Base-by-base conservation (phyloP, 441 rosid species). In the Populus tomentosa region DNA sequence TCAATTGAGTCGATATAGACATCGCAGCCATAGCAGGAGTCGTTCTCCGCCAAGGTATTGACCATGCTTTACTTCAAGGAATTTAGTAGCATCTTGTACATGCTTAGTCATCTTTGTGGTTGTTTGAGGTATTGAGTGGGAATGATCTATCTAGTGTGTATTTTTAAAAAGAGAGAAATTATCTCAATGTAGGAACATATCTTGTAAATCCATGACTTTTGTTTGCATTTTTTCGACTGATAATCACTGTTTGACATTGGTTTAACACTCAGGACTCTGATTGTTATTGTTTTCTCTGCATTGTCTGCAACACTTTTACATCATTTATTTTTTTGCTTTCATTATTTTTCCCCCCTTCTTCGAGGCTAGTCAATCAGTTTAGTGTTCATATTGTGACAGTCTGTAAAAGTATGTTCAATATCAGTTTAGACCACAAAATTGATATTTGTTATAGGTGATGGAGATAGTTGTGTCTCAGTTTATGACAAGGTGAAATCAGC, bases 21-120 rank as follows among this genome's bases (percentile, higher is more conserved):
- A 68, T 76, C 89, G 90, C 80, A 91, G 92, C 86, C 92, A 90
- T 69, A 92, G 97, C 84, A 90, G 95, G 86, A 92, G 97, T 83
- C 95, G 86, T 71, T 92, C 97, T 77, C 98, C 98, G 38, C 87
- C 90, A 38, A 91, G 97, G 99, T 92, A 85, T 80, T 76, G 74
- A 61, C 80, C 53, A 38, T 72, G 73, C n/a, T 38, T 32, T 67
- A 72, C 32, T 56, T 8, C 38, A 63, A 72, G 53, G 18, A 53
- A 67, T 50, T 10, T 61, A n/a, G 64, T 21, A 61, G 26, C 64
- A 61, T 61, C 26, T 61, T n/a, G 0, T 10, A n/a, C 64, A n/a
- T 59, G 11, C 14, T 42, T 42, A 13, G n/a, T n/a, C 24, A n/a
- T 59, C 64, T 59, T n/a, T 10, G 0, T 7, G 9, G 8, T n/a